phyloP scores from a whole-genome alignment of 1,139 yeast species.

The Lizanozyma gosingica region DNA sequence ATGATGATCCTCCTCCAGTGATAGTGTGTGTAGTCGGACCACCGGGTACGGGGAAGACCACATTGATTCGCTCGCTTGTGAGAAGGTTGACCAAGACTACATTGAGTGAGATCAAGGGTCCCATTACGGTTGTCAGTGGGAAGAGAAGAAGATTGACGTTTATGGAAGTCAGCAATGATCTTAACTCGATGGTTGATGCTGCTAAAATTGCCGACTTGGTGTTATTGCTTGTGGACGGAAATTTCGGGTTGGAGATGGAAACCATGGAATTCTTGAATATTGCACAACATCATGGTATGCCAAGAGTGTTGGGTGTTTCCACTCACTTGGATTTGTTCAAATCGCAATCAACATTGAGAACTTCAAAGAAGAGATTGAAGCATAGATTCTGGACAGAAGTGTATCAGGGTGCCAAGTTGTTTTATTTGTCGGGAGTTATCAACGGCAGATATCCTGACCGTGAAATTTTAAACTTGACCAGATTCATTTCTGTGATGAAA shows the following conservation, averaged over 20 bases:
- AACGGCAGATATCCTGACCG: slow-evolving; percentile 98
- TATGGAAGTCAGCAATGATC: slow-evolving; percentile 85
- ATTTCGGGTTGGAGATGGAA: slow-evolving; percentile 98
- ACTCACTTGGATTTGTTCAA: slow-evolving; percentile 94
- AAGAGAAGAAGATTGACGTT: slow-evolving; percentile 89
- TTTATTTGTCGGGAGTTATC: slow-evolving; percentile 89
- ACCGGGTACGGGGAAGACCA: slow-evolving; percentile 96
- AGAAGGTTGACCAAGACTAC: slow-evolving; percentile 86
- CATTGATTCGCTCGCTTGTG: slow-evolving; percentile 82
- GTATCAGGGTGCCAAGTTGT: slow-evolving; percentile 94
- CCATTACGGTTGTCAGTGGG: slow-evolving; percentile 96
- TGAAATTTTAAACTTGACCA: slow-evolving; percentile 81
- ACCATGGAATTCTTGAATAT: slow-evolving; percentile 97
- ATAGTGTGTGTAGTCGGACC: slow-evolving; percentile 98
- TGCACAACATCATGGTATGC: slow-evolving; percentile 98
- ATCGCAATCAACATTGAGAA: slow-evolving; percentile 80
- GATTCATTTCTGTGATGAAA: slow-evolving; percentile 95
- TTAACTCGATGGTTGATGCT: slow-evolving; percentile 92
- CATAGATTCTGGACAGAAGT: slow-evolving; percentile 99
- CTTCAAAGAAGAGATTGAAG: slow-evolving; percentile 85
- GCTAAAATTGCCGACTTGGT: slow-evolving; percentile 95
- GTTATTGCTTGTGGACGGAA: slow-evolving; percentile 84
- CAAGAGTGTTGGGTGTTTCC: slow-evolving; percentile 90
- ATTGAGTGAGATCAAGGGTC: slow-evolving; percentile 82
- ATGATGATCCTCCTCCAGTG: slow-evolving; percentile 95